Evolutionary conservation across 2,329 filamentous ascomycete genomes (phyloP), one percentile per base, ranked within the genome.

Genomic region (Stylonectria norvegica): DNA sequence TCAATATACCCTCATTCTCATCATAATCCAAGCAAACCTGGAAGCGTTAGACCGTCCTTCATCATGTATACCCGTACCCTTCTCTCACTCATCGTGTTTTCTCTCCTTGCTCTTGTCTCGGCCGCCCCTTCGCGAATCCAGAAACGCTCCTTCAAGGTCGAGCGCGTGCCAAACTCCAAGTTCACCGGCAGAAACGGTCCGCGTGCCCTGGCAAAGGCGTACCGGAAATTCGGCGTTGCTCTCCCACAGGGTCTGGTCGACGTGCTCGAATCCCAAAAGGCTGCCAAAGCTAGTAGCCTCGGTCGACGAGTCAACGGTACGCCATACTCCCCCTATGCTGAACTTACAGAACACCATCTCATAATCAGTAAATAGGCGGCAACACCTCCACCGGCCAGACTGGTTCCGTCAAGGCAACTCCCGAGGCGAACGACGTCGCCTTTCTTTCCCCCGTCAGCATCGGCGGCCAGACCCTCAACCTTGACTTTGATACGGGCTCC

Each of bases 401-500:
- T 22, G 83, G 83, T 34, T 63, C 68, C 7, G 84, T 87, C 18
- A 65, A 70, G 14, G 79, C 81, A 28, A 78, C 70, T 5, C 84
- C 84, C 0, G 78, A 81, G 43, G 57, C 72, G 27, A 76, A 79
- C 46, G 82, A 84, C 53, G 72, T 76, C 31, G 77, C 85, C 52
- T 89, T 85, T 57, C 69, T 88, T 5, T 76, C 81, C 1, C 81
- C 82, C 0, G 79, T 88, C 37, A 73, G 60, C n/a, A 76, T 89
- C 48, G 85, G 85, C 44, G 81, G 80, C 5, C 84, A 88, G 64
- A 75, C 71, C 4, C 55, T 89, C 42, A 78, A 81, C 56, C 66
- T 89, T 59, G 79, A 86, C 60, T 86, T 89, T 57, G 85, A 89
- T 63, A 84, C 82, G n/a, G 85, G 85, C 41, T 87, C 83, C 2